Percentiles rank a stretch among this genome's conserved stretches.
Conservation (phyloP, 441 rosid genomes). For the Geranium incanum region DNA sequence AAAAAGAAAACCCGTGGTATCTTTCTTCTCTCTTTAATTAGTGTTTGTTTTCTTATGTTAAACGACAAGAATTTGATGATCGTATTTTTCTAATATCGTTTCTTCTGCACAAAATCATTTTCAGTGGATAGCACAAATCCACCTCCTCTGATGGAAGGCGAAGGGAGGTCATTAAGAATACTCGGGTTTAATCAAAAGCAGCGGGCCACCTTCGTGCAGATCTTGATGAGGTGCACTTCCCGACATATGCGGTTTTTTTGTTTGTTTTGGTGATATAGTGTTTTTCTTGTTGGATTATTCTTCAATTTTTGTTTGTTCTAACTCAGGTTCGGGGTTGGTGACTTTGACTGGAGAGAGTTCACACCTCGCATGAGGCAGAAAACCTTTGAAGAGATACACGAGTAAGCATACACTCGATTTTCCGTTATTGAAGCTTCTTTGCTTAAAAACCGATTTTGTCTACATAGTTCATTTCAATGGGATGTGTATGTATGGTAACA, state of each 20-base stretch:
- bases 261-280: too few relatives aligned
- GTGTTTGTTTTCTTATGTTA: conserved; percentile 8
- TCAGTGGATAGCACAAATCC: conserved; percentile 64
- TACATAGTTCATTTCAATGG: background rate
- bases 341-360: conserved; percentile 88
- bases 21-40: conserved; percentile 5
- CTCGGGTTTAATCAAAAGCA: conserved; percentile 91
- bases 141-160: conserved; percentile 95
- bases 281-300: too few relatives aligned
- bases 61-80: conserved; percentile 8
- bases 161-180: conserved; percentile 88
- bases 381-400: conserved; percentile 70
- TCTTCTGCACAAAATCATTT: conserved; percentile 21
- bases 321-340: conserved; percentile 87
- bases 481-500: background rate
- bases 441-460: background rate
- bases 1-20: conserved; percentile 75
- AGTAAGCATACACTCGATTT: conserved; percentile 36
- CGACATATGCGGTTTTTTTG: too few relatives aligned
- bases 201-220: conserved; percentile 89
- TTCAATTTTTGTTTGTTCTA: conserved; percentile 2
- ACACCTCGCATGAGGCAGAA: conserved; percentile 83
- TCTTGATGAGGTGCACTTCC: conserved; percentile 70
- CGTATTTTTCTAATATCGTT: conserved; percentile 12
- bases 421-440: background rate